Evolutionary conservation across 2,329 filamentous ascomycete species (phyloP), one percentile per base, ranked within the genome.

Genomic region (Nemania sp.): DNA sequence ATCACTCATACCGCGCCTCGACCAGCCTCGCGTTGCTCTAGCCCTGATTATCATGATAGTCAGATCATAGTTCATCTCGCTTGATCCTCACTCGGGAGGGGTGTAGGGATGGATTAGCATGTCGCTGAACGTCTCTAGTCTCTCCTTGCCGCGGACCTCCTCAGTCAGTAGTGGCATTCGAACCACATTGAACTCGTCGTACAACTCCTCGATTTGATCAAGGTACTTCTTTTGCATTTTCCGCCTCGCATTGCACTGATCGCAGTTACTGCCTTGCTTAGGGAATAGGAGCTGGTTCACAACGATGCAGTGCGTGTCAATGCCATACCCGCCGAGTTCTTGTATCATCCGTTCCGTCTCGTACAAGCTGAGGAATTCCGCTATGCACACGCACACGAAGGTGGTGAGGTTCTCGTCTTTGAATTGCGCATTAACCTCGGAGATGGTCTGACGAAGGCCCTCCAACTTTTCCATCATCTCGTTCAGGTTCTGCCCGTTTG

Each of bases 221-320:
- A 99, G 81, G 71, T 99, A 99, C 78, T 99, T 99, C 80, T 91
- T 94, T 80, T 99, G 94, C 94, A 99, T 99, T 79, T 95, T 95
- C 68, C 92, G 81, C 61, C 94, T 80, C 40, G 94, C 89, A 70
- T 91, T 96, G 75, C 94, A 99, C 78, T 99, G 94, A 59, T 97
- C 91, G 74, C 94, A 99, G 30, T 84, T 82, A 69, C 88, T 95
- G 48, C 86, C 87, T 62, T 86, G 81, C 73, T 89, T 90, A 15
- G 94, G 94, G 77, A 96, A 99, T 52, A 99, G 79, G 63, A 99
- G 81, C 80, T 99, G 94, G 75, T 99, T 99, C 67, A 99, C 94
- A 40, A 99, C 94, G 71, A 99, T 97, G 69, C 88, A 86, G 77
- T 97, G 94, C 6, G 93, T 96, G 73, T 99, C 94, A 71, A 99